Base-by-base conservation (phyloP, 2,329 filamentous ascomycete species). In the Fusarium irregulare region DNA sequence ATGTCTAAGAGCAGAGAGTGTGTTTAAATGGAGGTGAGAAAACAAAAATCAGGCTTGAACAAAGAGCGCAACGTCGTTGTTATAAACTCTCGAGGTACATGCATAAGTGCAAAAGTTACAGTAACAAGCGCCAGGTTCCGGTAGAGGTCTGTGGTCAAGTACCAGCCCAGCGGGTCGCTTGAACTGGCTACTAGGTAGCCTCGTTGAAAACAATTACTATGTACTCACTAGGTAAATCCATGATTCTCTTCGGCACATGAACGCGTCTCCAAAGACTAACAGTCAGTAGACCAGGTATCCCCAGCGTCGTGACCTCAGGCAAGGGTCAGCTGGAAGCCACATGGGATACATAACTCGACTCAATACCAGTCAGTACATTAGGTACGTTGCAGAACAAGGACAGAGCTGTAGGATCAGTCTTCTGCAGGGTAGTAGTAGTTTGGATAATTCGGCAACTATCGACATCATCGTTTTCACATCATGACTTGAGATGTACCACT, bases 251-350 rank as follows among this genome's bases (percentile, higher is more conserved):
- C 61, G 66, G 56, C 66, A 69, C 60, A 60, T 49, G 60, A 60
- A 59, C 71, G 71, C 64, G 64, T 70, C 61, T 60, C 64, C 68
- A 51, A 21, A 51, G n/a, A 20, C 25, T 21, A 18, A 25, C 23
- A 56, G 54, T 48, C 41, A 48, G 23, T 56, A 37, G 42, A 49
- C 54, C 54, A 21, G n/a, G 30, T 28, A 20, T 60, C 30, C 50
- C 42, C 28, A 50, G 68, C 66, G 64, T 61, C 73, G 73, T 75
- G 73, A 75, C 73, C 64, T 67, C 58, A 55, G 57, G 47, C 40
- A 49, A 40, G 62, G 72, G 72, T 75, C 73, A 75, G 73, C 73
- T 68, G 73, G 68, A 60, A 62, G 49, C 66, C 56, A 65, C 68
- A 69, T 60, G 47, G 54, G 66, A 50, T 60, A 56, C 18, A 56